These are phyloP conservation scores for Ceriops tagal DNA, from an alignment of 345 rosid genomes.

Conservation along the genomic window DNA sequence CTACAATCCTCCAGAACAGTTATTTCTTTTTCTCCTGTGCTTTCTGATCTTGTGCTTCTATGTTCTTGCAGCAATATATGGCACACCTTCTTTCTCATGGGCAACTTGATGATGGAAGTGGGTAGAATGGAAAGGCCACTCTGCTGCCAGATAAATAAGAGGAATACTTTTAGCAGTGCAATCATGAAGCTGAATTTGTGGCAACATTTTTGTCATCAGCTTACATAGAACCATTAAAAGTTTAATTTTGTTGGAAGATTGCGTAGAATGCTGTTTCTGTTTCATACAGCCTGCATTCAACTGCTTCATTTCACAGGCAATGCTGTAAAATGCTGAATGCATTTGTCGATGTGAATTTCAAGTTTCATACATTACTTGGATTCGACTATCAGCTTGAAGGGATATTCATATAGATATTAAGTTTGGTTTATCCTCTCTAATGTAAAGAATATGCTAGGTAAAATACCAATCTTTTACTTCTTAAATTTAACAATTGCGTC, in stretches of 20 bases:
- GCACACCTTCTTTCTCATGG: slow-evolving; percentile 90
- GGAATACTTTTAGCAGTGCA: neutral
- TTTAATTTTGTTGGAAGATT: neutral
- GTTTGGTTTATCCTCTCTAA: too few species aligned
- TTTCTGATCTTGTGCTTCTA: neutral
- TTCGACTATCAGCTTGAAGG: neutral
- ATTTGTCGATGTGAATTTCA: neutral
- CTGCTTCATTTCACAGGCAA: too few species aligned
- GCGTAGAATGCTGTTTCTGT: too few species aligned
- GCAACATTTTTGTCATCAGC: neutral
- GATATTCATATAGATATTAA: neutral
- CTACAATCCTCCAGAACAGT: neutral
- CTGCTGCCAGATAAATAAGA: slow-evolving; percentile 2
- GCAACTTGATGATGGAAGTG: slow-evolving; percentile 76
- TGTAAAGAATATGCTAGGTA: too few species aligned
- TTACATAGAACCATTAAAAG: neutral
- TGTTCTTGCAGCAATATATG: slow-evolving; percentile 72
- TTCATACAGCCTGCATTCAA: too few species aligned
- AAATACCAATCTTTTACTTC: too few species aligned
- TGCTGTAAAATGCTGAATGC: too few species aligned
- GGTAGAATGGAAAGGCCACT: slow-evolving; percentile 28
- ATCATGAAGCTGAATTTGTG: neutral
- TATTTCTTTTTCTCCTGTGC: slow-evolving; percentile 1
- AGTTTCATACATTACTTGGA: neutral
- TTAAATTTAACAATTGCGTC: too few species aligned